Evolutionary conservation across 169 alveolate genomes (phyloP), one percentile per base, ranked within the genome.

Genomic region (Cyclospora cayetanensis): DNA sequence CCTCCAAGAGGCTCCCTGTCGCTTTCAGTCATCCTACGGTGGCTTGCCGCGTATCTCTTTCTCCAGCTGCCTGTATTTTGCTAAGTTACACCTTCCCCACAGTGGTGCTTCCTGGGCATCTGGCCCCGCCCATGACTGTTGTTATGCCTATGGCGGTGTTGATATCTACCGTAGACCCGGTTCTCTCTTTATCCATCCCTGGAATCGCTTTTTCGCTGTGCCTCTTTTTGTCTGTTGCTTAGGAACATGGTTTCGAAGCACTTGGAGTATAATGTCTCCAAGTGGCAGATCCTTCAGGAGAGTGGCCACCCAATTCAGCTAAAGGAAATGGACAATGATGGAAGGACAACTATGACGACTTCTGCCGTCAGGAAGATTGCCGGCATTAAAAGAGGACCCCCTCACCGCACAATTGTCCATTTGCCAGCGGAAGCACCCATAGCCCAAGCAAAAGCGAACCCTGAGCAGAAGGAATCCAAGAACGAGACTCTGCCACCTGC

Each of bases 341-440:
- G n/a, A 1, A 60, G n/a, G 72, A 60, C 31, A 35, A 82, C 90
- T 27, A 52, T 55, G 37, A 82, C 90, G 25, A 27, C 79, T 2
- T 52, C 34, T 29, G 90, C 90, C 22, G 90, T 82, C 22, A 76
- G 90, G 25, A 52, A n/a, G 63, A 82, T 82, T 3, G 90, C 90
- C 12, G 90, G 90, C 12, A 20, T 82, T 18, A 60, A 60, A n/a
- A 60, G 1, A 31, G 72, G 34, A 12, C 35, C 72, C 27, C 72
- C 15, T 5, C 11, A n/a, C 72, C n/a, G 27, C 7, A 0, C 72
- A 1, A 31, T n/a, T 9, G 72, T 9, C 72, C 72, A 12, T 31
- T n/a, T n/a, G n/a, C n/a, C n/a, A n/a, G n/a, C n/a, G n/a, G n/a
- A n/a, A n/a, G n/a, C n/a, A n/a, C n/a, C n/a, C n/a, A n/a, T n/a